Evolutionary conservation across 305 asterid species (phyloP).

Genomic region (Lippia alba): DNA sequence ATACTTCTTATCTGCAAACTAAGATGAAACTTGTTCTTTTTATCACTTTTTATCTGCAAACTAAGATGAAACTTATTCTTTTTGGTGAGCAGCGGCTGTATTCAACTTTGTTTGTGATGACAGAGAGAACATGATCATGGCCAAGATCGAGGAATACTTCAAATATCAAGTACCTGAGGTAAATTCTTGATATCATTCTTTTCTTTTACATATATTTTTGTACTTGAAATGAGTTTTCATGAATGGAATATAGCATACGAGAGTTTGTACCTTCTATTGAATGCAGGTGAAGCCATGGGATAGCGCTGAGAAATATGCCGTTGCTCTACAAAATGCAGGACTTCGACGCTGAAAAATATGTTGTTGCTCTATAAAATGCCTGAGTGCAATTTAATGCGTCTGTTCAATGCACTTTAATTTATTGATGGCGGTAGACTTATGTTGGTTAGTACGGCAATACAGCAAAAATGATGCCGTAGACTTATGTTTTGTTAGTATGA

Average conservation of each 20-base stretch:
- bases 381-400: not conserved
- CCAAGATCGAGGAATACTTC: conserved; percentile 74
- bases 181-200: not conserved
- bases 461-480: no score
- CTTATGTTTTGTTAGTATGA: not conserved
- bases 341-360: conserved; percentile 28
- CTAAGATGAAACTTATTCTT: not conserved
- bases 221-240: not conserved
- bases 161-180: conserved; percentile 63
- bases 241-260: not conserved
- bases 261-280: not conserved
- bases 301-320: conserved; percentile 51
- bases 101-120: conserved; percentile 68
- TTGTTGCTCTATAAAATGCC: no score
- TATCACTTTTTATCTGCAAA: not conserved
- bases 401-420: not conserved
- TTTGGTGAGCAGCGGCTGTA: conserved; percentile 68
- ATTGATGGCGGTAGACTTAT: conserved; percentile 10
- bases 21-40: not conserved
- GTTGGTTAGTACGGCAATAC: no score
- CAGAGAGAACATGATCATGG: conserved; percentile 58
- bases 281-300: conserved; percentile 69
- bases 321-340: conserved; percentile 68
- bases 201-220: no score
- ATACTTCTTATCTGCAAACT: not conserved